Base-by-base conservation (phyloP, 176 grass and related monocot species). In the Poa annua region DNA sequence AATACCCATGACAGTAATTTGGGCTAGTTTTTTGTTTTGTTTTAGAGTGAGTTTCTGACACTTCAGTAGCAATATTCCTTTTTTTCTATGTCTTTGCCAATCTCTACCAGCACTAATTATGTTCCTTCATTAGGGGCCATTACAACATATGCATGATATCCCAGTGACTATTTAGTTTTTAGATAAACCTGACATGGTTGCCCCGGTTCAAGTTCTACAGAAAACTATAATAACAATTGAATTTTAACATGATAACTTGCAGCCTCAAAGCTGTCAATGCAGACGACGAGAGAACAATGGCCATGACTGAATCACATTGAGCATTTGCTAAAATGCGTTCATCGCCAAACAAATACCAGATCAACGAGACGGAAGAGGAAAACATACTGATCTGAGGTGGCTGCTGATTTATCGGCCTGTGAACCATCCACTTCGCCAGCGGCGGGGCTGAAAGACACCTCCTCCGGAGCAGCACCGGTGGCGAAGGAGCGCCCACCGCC, bases 371-470 rank as follows among this genome's bases (percentile, higher is more conserved):
- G 61, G 5, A 34, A 15, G 25, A 66, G 66, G 42, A 59, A 79
- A 48, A 48, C 85, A 83, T 88, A 93, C 91, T 65, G 78, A 48
- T 90, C 88, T 15, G 80, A 81, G 69, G 88, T 42, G 41, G 14
- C 22, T 0, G 26, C 67, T n/a, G 85, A 88, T 44, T 84, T 85
- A 19, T 76, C 77, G 35, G 79, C 55, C 64, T 83, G 85, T 48
- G 73, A 65, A 22, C 85, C 88, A 66, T 14, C 45, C 17, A 17
- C 29, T 14, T 80, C 55, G 36, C 75, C 12, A 11, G 34, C 36
- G n/a, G 76, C 38, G 0, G 78, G 26, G 19, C 88, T 83, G 78
- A 80, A 68, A 49, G 88, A 85, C 44, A 86, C 75, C 34, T 90
- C 74, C 34, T 90, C 79, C 21, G 82, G 38, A 16, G 66, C 88